Evolutionary conservation across 2,329 filamentous ascomycete species (phyloP), one percentile per base, ranked within the genome.

Genomic region (Elsinoe ampelina): DNA sequence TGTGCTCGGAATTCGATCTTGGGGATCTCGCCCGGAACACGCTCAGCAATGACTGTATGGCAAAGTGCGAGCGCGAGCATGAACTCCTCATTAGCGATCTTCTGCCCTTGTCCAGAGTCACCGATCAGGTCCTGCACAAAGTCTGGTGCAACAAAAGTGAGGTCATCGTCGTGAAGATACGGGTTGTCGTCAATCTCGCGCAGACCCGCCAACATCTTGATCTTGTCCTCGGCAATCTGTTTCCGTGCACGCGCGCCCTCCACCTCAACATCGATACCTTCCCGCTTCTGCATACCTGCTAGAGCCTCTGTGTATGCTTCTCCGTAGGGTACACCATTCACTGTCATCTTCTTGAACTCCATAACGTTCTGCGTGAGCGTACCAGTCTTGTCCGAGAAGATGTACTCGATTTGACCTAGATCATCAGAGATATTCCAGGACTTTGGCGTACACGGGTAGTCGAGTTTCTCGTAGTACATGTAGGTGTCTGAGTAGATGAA

Each of bases 341-440:
- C 85, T 0, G 91, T 95, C 57, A 87, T 90, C 72, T 98, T 98
- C 72, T 97, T 98, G 81, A 97, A 98, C 70, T 98, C 95, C 93
- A 95, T 95, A 55, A 95, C 87, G 68, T 95, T 95, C 66, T 95
- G 89, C 0, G 89, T 95, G 61, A 95, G 74, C 2, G 89, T 95
- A 58, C 89, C 89, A 0, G 89, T 95, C 73, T 95, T 95, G 77
- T 95, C 89, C 0, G 89, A 96, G 72, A 98, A 98, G 63, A 98
- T 95, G 75, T 97, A 98, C 72, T 97, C 93, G 61, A 98, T 95
- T 72, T 98, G 93, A 11, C 93, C 93, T 47, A 98, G 79, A 65
- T 98, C 95, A 67, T 98, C 93, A 0, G 92, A 97, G 52, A 98
- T 97, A 68, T 97, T 98, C 93, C 93, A 98, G 0, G 91, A 90